Evolutionary conservation across 2,329 filamentous ascomycete genomes (phyloP).

Genomic region (Cercospora sp.): DNA sequence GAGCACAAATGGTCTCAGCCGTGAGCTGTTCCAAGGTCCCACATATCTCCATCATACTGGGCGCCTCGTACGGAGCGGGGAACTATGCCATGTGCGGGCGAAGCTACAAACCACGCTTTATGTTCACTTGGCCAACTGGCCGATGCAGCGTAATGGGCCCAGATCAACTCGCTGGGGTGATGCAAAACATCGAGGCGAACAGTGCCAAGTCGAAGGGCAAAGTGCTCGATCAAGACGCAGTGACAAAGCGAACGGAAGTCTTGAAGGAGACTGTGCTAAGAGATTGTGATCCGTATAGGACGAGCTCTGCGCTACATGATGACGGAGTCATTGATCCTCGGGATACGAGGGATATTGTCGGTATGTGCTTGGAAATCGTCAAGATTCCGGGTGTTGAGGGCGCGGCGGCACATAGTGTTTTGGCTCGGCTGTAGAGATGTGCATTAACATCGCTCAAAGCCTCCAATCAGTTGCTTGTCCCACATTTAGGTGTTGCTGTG

Average conservation of each 20-base stretch:
- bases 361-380: not conserved
- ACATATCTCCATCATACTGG: not conserved
- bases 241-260: not conserved
- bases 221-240: not conserved
- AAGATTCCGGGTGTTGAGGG: not conserved
- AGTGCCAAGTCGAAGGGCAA: not conserved
- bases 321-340: not conserved
- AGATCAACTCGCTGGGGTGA: not conserved
- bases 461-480: not conserved
- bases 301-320: not conserved
- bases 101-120: not conserved
- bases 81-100: not conserved
- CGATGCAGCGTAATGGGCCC: not conserved
- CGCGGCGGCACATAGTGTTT: not conserved
- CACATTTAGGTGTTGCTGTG: not conserved
- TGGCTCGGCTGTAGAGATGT: not conserved
- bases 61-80: not conserved
- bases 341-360: not conserved
- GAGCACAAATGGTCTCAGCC: not conserved
- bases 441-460: not conserved
- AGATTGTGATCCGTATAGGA: not conserved
- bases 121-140: not conserved
- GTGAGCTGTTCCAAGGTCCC: not conserved
- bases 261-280: not conserved
- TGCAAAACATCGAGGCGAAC: not conserved